phyloP scores from a whole-genome alignment of 23 red algal genomes.

The Gracilaria caudata region DNA sequence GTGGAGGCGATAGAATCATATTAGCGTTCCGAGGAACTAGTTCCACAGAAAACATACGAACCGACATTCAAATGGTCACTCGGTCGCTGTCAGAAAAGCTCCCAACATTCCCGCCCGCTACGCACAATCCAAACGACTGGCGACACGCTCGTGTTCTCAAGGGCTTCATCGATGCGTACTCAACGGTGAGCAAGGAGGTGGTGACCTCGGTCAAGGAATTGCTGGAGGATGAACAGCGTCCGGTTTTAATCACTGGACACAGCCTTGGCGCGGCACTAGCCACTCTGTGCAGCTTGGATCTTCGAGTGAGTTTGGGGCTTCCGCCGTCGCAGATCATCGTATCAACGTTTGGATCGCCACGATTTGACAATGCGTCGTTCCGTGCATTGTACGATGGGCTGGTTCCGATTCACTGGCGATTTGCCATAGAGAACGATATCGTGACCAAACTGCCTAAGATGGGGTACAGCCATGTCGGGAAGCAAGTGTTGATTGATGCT shows the following conservation, averaged over 20 bases:
- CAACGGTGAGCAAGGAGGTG: conserved; percentile 25
- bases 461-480: not conserved
- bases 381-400: conserved; percentile 5
- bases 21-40: conserved; percentile 40
- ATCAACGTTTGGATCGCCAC: conserved; percentile 46
- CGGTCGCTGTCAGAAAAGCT: not conserved
- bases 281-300: conserved; percentile 10
- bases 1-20: conserved; percentile 41
- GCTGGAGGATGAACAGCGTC: conserved; percentile 11
- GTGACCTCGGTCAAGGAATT: not conserved
- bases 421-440: not conserved
- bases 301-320: not conserved
- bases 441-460: not conserved
- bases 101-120: not conserved
- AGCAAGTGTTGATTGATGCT: not conserved
- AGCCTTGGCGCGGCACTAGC: not conserved
- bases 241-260: conserved; percentile 29
- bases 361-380: conserved; percentile 39
- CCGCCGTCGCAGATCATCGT: not conserved
- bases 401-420: conserved; percentile 21
- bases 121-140: not conserved
- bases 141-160: conserved; percentile 3
- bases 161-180: conserved; percentile 43
- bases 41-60: conserved; percentile 16
- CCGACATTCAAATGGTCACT: conserved; percentile 4